These are phyloP conservation scores for Tolypocladium inflatum DNA, from an alignment of 2,329 filamentous ascomycete species.

Conservation along the genomic window DNA sequence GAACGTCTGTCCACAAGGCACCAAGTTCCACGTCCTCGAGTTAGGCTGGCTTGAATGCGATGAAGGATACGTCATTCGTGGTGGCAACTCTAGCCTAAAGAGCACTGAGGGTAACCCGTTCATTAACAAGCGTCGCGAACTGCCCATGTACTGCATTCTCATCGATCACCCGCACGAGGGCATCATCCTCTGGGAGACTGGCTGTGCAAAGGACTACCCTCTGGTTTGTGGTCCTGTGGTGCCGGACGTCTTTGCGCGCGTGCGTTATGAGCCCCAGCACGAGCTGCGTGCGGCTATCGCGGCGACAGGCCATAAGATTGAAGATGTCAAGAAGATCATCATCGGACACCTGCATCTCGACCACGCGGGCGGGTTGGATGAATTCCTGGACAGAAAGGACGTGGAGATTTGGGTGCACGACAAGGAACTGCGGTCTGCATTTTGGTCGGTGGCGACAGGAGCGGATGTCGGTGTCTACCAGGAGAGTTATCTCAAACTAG, in stretches of 20 bases:
- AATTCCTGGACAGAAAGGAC: neutral
- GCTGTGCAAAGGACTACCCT: neutral
- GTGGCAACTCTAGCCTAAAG: neutral
- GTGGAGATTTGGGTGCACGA: neutral
- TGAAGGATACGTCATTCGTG: neutral
- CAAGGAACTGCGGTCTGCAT: neutral
- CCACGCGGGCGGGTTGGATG: neutral
- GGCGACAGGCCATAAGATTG: neutral
- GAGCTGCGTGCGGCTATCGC: neutral
- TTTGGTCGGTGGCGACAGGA: neutral
- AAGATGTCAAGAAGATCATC: neutral
- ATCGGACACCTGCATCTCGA: neutral
- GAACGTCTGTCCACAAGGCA: neutral
- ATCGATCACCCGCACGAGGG: neutral
- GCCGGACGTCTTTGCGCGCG: neutral
- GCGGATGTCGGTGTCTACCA: neutral
- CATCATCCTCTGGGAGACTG: neutral
- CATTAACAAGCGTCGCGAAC: neutral
- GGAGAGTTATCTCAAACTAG: neutral
- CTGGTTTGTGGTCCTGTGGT: neutral
- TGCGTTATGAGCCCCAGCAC: neutral
- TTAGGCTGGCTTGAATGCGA: neutral
- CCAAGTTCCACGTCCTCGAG: neutral
- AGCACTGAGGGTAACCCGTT: neutral
- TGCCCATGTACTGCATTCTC: neutral